Evolutionary conservation across 495 filamentous ascomycete genomes (phyloP).

Genomic region (Haplographium delicatum): DNA sequence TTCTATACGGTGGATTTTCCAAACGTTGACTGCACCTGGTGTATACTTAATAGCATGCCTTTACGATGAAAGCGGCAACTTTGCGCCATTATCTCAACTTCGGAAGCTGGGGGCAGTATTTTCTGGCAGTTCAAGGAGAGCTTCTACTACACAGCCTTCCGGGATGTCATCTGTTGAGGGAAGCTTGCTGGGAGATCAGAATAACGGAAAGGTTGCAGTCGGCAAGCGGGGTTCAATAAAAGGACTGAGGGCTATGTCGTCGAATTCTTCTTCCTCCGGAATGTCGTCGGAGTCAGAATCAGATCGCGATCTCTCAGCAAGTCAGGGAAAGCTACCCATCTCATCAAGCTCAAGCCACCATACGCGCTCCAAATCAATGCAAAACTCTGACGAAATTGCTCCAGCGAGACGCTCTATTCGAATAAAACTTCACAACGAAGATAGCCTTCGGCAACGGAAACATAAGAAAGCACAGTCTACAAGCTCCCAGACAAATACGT

Average conservation of each 20-base stretch:
- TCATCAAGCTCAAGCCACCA: slow-evolving; percentile 15
- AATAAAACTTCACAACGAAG: slow-evolving; percentile 87
- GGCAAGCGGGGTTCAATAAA: slow-evolving; percentile 11
- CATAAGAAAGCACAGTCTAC: slow-evolving; percentile 45
- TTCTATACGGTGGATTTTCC: slow-evolving; percentile 68
- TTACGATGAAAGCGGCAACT: slow-evolving; percentile 72
- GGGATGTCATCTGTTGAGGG: slow-evolving; percentile 30
- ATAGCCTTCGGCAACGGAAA: slow-evolving; percentile 58
- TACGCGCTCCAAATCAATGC: slow-evolving; percentile 27
- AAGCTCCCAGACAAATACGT: slow-evolving; percentile 28
- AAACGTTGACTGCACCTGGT: slow-evolving; percentile 70
- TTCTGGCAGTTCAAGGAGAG: slow-evolving; percentile 28
- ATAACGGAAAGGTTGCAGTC: slow-evolving; percentile 1
- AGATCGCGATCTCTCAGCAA: slow-evolving; percentile 36
- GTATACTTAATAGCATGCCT: slow-evolving; percentile 76
- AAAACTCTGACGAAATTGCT: slow-evolving; percentile 48
- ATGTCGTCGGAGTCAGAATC: slow-evolving; percentile 58
- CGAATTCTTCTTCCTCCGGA: slow-evolving; percentile 55
- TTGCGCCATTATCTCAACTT: slow-evolving; percentile 63
- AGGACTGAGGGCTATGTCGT: slow-evolving; percentile 30
- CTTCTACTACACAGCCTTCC: slow-evolving; percentile 32
- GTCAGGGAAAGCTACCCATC: slow-evolving; percentile 13
- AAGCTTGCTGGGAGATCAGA: neutral
- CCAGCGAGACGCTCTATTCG: slow-evolving; percentile 76
- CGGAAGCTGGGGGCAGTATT: slow-evolving; percentile 40